These are phyloP conservation scores for Phytopythium helicoides DNA, from an alignment of 352 stramenopile species.

Conservation along the genomic window DNA sequence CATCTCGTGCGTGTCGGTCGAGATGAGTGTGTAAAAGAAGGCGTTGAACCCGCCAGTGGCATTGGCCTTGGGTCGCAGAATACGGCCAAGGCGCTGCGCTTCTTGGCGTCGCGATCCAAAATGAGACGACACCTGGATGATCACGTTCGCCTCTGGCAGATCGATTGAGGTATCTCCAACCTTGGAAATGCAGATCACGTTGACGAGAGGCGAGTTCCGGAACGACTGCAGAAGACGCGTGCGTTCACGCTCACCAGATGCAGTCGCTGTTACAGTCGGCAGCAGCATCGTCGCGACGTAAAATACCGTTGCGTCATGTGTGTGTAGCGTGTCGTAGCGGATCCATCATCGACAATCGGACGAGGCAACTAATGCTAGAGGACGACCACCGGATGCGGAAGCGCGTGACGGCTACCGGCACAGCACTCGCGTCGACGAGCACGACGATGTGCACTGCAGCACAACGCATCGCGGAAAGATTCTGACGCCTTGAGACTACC, in stretches of 20 bases:
- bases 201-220: constrained; percentile 78
- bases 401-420: too few relatives aligned
- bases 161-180: constrained; percentile 99
- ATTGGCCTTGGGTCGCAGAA: constrained; percentile 97
- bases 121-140: constrained; percentile 98
- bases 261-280: too few relatives aligned
- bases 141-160: constrained; percentile 99
- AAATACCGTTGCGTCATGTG: too few relatives aligned
- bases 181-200: constrained; percentile 91
- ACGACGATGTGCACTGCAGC: too few relatives aligned
- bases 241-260: constrained; percentile 90
- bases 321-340: too few relatives aligned
- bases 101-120: constrained; percentile 99
- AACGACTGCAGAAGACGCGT: constrained; percentile 88
- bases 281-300: too few relatives aligned
- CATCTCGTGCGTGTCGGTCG: constrained; percentile 99
- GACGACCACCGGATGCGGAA: too few relatives aligned
- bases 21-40: constrained; percentile 99
- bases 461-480: too few relatives aligned
- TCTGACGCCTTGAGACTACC: too few relatives aligned
- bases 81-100: constrained; percentile 97
- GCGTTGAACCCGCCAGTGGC: constrained; percentile 98
- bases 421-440: too few relatives aligned
- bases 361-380: too few relatives aligned
- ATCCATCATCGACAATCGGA: too few relatives aligned